Evolutionary conservation across 2,329 filamentous ascomycete genomes (phyloP).

Genomic region (Coniosporium uncinatum): DNA sequence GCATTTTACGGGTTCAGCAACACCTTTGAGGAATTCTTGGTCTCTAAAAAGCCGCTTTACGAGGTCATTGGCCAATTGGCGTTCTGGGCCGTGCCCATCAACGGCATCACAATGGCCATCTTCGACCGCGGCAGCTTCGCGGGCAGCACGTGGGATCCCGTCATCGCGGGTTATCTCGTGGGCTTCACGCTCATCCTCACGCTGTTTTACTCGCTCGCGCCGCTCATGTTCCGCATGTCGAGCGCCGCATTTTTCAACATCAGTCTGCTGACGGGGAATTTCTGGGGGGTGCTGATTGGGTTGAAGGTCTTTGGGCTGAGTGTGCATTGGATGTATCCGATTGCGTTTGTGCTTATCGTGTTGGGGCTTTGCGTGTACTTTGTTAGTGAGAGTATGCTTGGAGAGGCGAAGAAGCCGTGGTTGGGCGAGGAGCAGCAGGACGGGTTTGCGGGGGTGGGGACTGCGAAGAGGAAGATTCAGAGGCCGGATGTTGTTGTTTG

Average conservation of each 20-base stretch:
- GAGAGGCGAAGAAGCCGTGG: slow-evolving; percentile 94
- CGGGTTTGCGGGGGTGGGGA: slow-evolving; percentile 76
- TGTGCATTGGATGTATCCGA: slow-evolving; percentile 90
- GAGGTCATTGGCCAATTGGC: slow-evolving; percentile 92
- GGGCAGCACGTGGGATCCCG: slow-evolving; percentile 33
- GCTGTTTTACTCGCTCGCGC: slow-evolving; percentile 85
- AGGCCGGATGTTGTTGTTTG: slow-evolving; percentile 29
- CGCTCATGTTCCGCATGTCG: slow-evolving; percentile 83
- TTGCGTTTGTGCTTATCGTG: slow-evolving; percentile 92
- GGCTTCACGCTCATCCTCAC: slow-evolving; percentile 83
- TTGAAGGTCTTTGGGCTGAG: slow-evolving; percentile 75
- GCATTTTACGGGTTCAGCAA: slow-evolving; percentile 91
- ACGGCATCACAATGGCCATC: slow-evolving; percentile 84
- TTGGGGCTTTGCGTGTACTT: slow-evolving; percentile 85
- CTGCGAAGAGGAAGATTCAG: slow-evolving; percentile 63
- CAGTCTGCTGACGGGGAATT: slow-evolving; percentile 87
- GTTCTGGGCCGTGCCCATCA: slow-evolving; percentile 85
- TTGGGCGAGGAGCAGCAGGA: slow-evolving; percentile 80
- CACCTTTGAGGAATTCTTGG: slow-evolving; percentile 91
- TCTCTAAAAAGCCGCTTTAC: slow-evolving; percentile 80
- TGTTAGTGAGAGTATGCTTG: slow-evolving; percentile 72
- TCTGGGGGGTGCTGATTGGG: slow-evolving; percentile 95
- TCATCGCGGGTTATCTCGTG: slow-evolving; percentile 73
- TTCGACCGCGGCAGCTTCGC: slow-evolving; percentile 77
- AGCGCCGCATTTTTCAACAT: slow-evolving; percentile 97